Base-by-base conservation (phyloP, 148 eudicot species). In the Vaccinium myrtillus region DNA sequence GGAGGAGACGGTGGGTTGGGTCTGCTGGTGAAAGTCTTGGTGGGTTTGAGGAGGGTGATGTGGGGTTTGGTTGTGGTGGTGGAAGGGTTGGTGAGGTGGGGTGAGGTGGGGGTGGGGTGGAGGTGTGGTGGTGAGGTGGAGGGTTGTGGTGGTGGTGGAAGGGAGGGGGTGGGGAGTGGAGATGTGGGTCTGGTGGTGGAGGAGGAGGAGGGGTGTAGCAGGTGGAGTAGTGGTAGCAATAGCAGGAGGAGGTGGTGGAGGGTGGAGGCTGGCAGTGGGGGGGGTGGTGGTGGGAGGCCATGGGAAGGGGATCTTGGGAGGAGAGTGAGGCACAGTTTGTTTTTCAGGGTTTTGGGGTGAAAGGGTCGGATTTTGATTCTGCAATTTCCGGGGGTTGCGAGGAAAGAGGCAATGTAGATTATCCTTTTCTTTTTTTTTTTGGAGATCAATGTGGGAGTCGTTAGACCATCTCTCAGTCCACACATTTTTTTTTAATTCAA, bases 251-350 rank as follows among this genome's bases (percentile, higher is more conserved):
- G 74, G 85, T 8, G 88, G 79, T 36, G 84, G 88, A 27, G 53
- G 36, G 10, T 43, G 81, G 76, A 3, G 70, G 30, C 14, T 2
- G 70, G 70, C 12, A 65, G 85, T 56, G 85, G 92, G 11, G 49
- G 89, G 11, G 49, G 89, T 81, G 91, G 88, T 81, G 87, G 87
- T 79, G 90, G 77, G 82, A 88, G 49, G 94, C 91, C 94, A 93
- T 94, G 71, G 67, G 89, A 81, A 43, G 53, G 11, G 67, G 87
- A 78, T 51, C 77, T 73, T n/a, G 79, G 23, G 8, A 76, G 79
- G 9, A 49, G 5, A 18, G 79, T 48, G 30, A n/a, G 79, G 6
- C 8, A 27, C 25, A 13, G 25, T 36, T 36, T 2, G 25, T 8
- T 11, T 67, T 25, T 25, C 11, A 15, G 25, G 73, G 73, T 30